Percentiles rank a stretch among this genome's conserved stretches.
Conservation (phyloP, 805 yeast genomes). For the Kuraishia cidri region DNA sequence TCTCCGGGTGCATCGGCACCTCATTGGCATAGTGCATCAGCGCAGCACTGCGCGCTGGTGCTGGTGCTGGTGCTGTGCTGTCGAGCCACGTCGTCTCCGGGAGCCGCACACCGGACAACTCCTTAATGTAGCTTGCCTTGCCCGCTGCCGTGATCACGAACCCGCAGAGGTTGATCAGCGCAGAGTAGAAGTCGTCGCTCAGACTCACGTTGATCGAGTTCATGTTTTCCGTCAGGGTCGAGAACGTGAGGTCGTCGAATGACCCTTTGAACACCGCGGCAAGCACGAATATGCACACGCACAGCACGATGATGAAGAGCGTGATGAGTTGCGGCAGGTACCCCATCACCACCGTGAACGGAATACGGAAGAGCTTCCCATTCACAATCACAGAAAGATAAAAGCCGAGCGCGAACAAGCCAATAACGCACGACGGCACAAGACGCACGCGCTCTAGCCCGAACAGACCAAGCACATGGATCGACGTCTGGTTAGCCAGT, state of each 20-base stretch:
- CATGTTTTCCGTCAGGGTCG: slow-evolving; percentile 21
- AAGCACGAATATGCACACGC: slow-evolving; percentile 41
- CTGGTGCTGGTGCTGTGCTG: background rate
- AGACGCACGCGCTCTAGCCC: slow-evolving; percentile 47
- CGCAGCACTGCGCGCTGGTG: background rate
- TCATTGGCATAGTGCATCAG: slow-evolving; percentile 2
- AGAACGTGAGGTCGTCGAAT: slow-evolving; percentile 18
- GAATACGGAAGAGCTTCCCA: slow-evolving; percentile 35
- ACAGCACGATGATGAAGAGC: slow-evolving; percentile 36
- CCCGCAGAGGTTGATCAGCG: slow-evolving; percentile 49
- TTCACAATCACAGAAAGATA: slow-evolving; percentile 28
- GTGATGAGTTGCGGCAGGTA: slow-evolving; percentile 61
- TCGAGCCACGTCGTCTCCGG: slow-evolving; percentile 53
- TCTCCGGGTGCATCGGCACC: slow-evolving; percentile 3
- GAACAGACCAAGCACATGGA: slow-evolving; percentile 55
- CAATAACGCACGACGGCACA: slow-evolving; percentile 54
- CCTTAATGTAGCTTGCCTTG: slow-evolving; percentile 55
- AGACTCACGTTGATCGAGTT: slow-evolving; percentile 29
- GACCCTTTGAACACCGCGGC: slow-evolving; percentile 55
- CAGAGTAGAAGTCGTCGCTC: slow-evolving; percentile 60
- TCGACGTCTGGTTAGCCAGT: slow-evolving; percentile 45
- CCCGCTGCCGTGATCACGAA: slow-evolving; percentile 63
- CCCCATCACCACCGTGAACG: slow-evolving; percentile 46
- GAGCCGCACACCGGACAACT: slow-evolving; percentile 36
- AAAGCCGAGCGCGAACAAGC: slow-evolving; percentile 40